Conservation (phyloP, 2,329 filamentous ascomycete genomes). For the Endothia cerciana region DNA sequence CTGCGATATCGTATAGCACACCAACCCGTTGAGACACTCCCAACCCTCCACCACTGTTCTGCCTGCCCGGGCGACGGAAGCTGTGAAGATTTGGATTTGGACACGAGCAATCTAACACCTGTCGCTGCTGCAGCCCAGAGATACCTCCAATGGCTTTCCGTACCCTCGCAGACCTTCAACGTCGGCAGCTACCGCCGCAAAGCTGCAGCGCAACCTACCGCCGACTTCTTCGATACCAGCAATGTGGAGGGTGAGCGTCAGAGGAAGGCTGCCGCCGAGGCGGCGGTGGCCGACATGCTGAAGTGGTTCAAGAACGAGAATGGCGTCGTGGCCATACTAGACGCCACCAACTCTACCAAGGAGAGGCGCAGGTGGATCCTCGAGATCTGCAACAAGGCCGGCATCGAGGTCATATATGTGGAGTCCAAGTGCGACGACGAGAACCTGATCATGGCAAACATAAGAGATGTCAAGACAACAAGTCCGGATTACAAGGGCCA, state of each 20-base stretch:
- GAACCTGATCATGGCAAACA: constrained; percentile 96
- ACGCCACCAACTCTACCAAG: constrained; percentile 97
- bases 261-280: constrained; percentile 85
- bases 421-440: constrained; percentile 98
- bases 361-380: constrained; percentile 88
- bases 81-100: constrained; percentile 20
- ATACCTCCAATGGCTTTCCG: constrained; percentile 95
- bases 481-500: constrained; percentile 94
- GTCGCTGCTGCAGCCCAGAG: constrained; percentile 68
- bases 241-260: constrained; percentile 91
- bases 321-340: constrained; percentile 89
- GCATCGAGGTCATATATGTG: constrained; percentile 90
- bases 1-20: constrained; percentile 24
- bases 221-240: constrained; percentile 91
- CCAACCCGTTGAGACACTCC: constrained; percentile 26
- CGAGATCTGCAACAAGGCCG: constrained; percentile 73
- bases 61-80: constrained; percentile 10
- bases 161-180: constrained; percentile 93
- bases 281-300: constrained; percentile 91
- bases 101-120: constrained; percentile 31
- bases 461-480: constrained; percentile 94
- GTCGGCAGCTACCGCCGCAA: constrained; percentile 93
- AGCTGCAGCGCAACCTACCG: constrained; percentile 85
- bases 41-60: constrained; percentile 20
- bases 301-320: constrained; percentile 79